Evolutionary conservation across 345 rosid species (phyloP).

Genomic region (Syzygium aromaticum): DNA sequence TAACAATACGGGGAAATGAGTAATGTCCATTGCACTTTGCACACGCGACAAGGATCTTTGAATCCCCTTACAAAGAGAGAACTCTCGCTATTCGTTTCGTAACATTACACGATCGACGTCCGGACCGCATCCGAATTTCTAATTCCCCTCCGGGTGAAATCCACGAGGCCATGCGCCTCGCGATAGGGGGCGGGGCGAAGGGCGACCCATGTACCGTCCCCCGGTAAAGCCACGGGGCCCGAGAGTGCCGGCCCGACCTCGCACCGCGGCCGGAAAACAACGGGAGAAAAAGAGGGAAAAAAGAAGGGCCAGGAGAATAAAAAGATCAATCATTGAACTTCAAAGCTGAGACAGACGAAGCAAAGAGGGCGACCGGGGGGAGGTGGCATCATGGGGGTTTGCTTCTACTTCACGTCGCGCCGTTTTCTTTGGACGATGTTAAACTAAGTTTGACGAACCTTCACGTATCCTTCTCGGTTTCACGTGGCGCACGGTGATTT

Average conservation of each 20-base stretch:
- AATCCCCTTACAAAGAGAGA: no score
- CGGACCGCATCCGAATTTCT: no score
- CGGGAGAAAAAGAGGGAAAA: rapidly evolving
- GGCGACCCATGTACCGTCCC: not conserved
- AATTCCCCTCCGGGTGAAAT: no score
- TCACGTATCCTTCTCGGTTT: not conserved
- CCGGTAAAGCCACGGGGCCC: not conserved
- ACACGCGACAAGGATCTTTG: not conserved
- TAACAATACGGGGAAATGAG: no score
- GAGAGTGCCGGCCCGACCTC: not conserved
- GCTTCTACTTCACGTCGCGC: not conserved
- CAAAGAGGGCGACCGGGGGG: no score
- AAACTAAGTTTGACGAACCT: not conserved
- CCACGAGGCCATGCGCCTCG: no score
- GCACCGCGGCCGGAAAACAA: not conserved
- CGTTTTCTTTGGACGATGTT: not conserved
- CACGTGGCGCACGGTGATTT: not conserved
- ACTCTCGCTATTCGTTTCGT: no score
- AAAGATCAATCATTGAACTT: not conserved
- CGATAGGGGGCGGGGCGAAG: not conserved
- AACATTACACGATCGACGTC: no score
- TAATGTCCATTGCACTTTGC: no score
- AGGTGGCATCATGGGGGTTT: not conserved
- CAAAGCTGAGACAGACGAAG: not conserved
- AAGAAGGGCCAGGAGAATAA: not conserved